Evolutionary conservation across 1,284 basidiomycete genomes (phyloP).

Genomic region (Coniophora puteana): DNA sequence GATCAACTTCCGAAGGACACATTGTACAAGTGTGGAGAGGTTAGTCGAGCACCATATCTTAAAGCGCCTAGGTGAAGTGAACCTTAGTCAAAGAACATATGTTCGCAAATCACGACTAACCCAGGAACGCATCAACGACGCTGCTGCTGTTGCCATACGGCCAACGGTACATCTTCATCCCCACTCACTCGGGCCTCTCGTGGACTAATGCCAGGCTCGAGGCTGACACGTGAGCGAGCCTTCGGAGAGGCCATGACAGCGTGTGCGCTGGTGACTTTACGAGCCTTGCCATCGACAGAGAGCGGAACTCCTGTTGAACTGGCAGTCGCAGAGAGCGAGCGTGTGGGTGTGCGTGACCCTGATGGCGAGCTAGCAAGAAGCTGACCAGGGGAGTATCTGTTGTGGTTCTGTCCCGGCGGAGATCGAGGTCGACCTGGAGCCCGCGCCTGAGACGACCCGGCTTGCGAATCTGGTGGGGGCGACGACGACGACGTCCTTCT

Average conservation of each 20-base stretch:
- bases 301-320: conserved; percentile 36
- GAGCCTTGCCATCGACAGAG: conserved; percentile 48
- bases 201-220: conserved; percentile 24
- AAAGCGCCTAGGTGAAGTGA: neutral
- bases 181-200: conserved; percentile 37
- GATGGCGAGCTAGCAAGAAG: conserved; percentile 29
- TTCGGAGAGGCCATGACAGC: conserved; percentile 40
- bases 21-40: neutral
- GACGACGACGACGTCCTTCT: conserved; percentile 16
- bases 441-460: conserved; percentile 9
- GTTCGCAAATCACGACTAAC: no score
- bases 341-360: conserved; percentile 45
- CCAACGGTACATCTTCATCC: conserved; percentile 75
- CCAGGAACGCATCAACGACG: conserved; percentile 36
- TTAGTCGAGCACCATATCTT: neutral
- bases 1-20: no score
- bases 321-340: conserved; percentile 63
- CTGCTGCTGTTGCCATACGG: conserved; percentile 71
- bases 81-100: no score
- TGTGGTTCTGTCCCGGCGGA: conserved; percentile 33
- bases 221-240: conserved; percentile 37
- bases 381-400: conserved; percentile 31
- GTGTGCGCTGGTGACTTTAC: conserved; percentile 65
- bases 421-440: no score
- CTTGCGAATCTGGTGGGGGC: conserved; percentile 25